Percentiles rank a stretch among this genome's conserved stretches.
Evolutionary conservation across 2,329 filamentous ascomycete species (phyloP).

Genomic region (Neocatenulostroma microsporum): DNA sequence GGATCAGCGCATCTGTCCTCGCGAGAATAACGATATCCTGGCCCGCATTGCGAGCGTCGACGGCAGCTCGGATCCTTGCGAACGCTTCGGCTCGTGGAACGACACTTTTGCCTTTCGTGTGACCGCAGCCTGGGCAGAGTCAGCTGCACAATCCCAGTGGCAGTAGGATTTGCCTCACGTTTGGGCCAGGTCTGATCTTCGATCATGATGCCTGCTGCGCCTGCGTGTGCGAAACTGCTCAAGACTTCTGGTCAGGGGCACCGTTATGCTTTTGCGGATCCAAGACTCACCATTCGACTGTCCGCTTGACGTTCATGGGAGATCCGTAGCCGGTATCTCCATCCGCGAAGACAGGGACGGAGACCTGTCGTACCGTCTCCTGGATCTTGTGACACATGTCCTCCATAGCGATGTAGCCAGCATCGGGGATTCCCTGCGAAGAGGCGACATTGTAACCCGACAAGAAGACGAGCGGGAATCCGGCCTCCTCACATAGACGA

Average conservation of each 20-base stretch:
- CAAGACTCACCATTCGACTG: conserved; percentile 40
- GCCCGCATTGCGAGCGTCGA: conserved; percentile 40
- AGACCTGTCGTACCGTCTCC: conserved; percentile 29
- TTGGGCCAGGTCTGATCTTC: conserved; percentile 46
- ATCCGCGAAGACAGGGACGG: conserved; percentile 39
- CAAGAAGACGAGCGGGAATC: conserved; percentile 41
- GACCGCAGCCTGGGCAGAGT: conserved; percentile 32
- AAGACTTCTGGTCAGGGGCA: no score
- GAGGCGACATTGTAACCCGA: conserved; percentile 35
- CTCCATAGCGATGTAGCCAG: conserved; percentile 43
- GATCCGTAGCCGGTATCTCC: conserved; percentile 44
- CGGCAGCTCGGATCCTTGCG: conserved; percentile 40
- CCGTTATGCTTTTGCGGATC: no score
- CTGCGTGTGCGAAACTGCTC: conserved; percentile 35
- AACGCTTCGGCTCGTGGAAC: conserved; percentile 41
- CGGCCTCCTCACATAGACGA: conserved; percentile 39
- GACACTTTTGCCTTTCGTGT: conserved; percentile 42
- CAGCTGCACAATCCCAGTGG: no score
- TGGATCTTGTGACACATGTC: conserved; percentile 40
- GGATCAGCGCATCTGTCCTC: conserved; percentile 38
- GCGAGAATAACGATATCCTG: conserved; percentile 42
- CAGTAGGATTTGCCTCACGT: no score
- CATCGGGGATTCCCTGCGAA: conserved; percentile 40
- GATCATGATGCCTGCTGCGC: conserved; percentile 36
- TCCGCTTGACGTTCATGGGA: conserved; percentile 41